Evolutionary conservation across 257 asterid species (phyloP), one percentile per base, ranked within the genome.

Genomic region (Solanum paucissectum): DNA sequence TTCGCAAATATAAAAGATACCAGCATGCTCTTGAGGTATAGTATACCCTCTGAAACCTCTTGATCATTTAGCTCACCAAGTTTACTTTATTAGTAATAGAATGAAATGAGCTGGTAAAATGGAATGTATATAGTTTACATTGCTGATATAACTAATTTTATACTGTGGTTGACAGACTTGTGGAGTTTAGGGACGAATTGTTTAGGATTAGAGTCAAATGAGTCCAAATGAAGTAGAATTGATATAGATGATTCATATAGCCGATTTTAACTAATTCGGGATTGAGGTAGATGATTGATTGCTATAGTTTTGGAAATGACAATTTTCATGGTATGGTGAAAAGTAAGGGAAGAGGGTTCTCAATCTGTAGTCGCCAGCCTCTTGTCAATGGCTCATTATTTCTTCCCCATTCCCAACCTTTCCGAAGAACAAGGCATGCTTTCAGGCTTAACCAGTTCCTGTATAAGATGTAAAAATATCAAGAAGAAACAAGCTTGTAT

Each of bases 21-120:
- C 86, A 88, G 42, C 94, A 92, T 75, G 97, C 98, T 89, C 98
- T 94, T 84, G 98, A 96, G 98, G 98, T 95, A 27, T 44, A 4
- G 9, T 23, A 27, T 34, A 12, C 20, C 5, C 13, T 11, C 32
- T 16, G 9, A 4, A 7, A 12, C 37, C 86, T 23, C 71, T 55
- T 81, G 4, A 9, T 44, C 44, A 46, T 9, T 46, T 52, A 64
- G 27, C 16, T 23, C 25, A 23, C 12, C 87, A 25, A 2, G 25
- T 12, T 52, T 52, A 16, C 60, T 16, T 16, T 52, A 52, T 52
- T 52, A 52, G 23, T 16, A 16, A 52, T 52, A 5, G 60, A 52
- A 52, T 58, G 36, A 77, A 40, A 77, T 40, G n/a, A 25, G 23
- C 83, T 76, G 36, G 36, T 76, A 12, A 40, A 38, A n/a, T 40